phyloP scores from a whole-genome alignment of 1,139 yeast genomes.

The Saccharomyces pastorianus region DNA sequence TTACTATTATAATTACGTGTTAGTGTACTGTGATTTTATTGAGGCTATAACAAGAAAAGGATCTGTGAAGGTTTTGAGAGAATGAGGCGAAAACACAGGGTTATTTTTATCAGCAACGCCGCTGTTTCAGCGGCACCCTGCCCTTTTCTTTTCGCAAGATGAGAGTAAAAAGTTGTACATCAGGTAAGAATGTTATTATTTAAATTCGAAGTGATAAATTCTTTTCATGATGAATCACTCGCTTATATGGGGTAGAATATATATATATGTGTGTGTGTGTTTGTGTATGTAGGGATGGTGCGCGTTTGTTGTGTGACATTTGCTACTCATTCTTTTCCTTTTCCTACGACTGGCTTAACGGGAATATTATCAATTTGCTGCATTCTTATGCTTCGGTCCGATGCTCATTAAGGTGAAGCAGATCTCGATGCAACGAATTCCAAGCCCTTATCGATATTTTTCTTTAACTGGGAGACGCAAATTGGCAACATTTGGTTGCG shows the following conservation, averaged over 20 bases:
- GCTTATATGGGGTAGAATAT: background rate
- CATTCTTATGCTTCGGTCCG: background rate
- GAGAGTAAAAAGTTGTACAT: background rate
- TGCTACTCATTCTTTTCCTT: background rate
- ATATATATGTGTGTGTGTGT: background rate
- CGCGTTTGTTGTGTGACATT: background rate
- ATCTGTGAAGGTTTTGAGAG: too few species aligned
- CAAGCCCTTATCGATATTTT: conserved; percentile 17
- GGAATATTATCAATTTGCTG: background rate
- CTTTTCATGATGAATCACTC: background rate
- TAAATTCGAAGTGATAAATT: background rate
- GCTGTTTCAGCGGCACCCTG: too few species aligned
- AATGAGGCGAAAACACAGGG: too few species aligned
- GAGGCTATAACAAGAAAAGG: too few species aligned
- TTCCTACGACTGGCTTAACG: background rate
- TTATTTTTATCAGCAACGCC: too few species aligned
- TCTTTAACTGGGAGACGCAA: conserved; percentile 19
- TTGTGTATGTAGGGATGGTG: background rate
- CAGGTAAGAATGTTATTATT: background rate
- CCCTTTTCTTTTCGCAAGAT: too few species aligned
- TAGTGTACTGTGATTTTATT: too few species aligned
- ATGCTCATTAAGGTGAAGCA: background rate
- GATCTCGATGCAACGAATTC: conserved; percentile 4
- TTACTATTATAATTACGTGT: background rate
- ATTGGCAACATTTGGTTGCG: conserved; percentile 19